Evolutionary conservation across 257 asterid genomes (phyloP).

Genomic region (Agastache rugosa): DNA sequence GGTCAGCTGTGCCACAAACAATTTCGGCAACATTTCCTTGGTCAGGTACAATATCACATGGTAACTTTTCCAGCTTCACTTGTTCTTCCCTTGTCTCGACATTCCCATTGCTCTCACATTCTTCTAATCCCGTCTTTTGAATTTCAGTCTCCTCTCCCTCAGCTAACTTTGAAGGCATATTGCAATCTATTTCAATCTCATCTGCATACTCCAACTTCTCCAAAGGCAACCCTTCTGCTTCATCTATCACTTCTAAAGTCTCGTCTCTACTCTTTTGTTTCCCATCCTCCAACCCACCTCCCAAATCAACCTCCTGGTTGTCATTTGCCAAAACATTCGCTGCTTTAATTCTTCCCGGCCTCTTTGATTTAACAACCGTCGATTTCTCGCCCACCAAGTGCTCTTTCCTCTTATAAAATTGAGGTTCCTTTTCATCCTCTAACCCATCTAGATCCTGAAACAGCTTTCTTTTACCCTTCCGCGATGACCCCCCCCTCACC

Average conservation of each 20-base stretch:
- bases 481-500: constrained; percentile 41
- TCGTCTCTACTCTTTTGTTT: constrained; percentile 42
- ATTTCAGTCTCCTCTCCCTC: constrained; percentile 42
- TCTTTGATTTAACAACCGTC: constrained; percentile 64
- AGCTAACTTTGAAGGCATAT: constrained; percentile 37
- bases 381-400: constrained; percentile 46
- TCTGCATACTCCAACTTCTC: constrained; percentile 35
- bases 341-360: constrained; percentile 66
- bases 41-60: constrained; percentile 40
- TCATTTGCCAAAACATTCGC: constrained; percentile 51
- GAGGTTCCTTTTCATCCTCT: constrained; percentile 48
- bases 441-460: constrained; percentile 54
- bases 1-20: constrained; percentile 41
- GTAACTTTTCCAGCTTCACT: constrained; percentile 42
- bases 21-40: constrained; percentile 43
- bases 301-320: constrained; percentile 47
- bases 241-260: constrained; percentile 45
- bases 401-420: constrained; percentile 44
- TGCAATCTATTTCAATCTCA: constrained; percentile 46
- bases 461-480: constrained; percentile 70
- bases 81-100: constrained; percentile 45
- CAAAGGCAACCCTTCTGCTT: constrained; percentile 42
- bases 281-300: constrained; percentile 48
- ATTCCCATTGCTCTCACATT: constrained; percentile 43
- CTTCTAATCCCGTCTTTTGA: constrained; percentile 49